These are phyloP conservation scores for Crithidia bombi DNA, from an alignment of 208 protist species.

Conservation along the genomic window DNA sequence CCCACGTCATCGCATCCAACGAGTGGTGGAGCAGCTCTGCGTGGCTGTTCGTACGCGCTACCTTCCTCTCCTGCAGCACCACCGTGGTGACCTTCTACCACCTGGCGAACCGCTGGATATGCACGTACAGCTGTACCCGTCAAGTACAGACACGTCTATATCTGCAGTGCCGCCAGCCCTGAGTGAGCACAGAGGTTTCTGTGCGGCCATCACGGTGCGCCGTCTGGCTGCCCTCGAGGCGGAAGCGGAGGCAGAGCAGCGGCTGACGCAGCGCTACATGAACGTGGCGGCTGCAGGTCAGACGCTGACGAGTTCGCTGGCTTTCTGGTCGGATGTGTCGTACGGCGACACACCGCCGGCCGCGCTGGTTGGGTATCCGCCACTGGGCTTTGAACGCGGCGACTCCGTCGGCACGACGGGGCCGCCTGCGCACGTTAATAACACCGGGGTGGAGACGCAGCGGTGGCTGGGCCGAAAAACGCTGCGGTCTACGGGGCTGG, in stretches of 20 bases:
- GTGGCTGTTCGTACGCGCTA: conserved; percentile 18
- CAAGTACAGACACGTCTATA: conserved; percentile 3
- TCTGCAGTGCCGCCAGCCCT: conserved; percentile 7
- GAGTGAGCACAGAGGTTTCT: conserved; percentile 27
- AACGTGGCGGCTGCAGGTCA: conserved; percentile 58
- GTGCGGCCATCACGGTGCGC: conserved; percentile 58
- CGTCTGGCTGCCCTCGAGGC: conserved; percentile 37
- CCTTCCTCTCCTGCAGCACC: conserved; percentile 4
- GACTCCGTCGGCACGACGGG: conserved; percentile 1
- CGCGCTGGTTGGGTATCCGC: conserved; percentile 21
- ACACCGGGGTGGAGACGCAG: not conserved
- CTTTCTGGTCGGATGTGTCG: conserved; percentile 63
- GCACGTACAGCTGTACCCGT: conserved; percentile 74
- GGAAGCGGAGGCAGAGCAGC: conserved; percentile 30
- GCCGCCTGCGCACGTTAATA: not conserved
- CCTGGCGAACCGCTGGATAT: conserved; percentile 38
- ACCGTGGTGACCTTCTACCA: not conserved
- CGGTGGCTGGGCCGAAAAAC: conserved; percentile 11
- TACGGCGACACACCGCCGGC: conserved; percentile 31
- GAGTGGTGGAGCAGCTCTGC: conserved; percentile 19
- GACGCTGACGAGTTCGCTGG: conserved; percentile 58
- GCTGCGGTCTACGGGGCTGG: not conserved
- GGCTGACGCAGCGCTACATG: conserved; percentile 47
- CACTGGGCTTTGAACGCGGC: conserved; percentile 32
- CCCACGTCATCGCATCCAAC: conserved; percentile 41